These are phyloP conservation scores for Gaertneriomyces semiglobifer DNA, from an alignment of 192 early-diverging fungal species.

Conservation along the genomic window DNA sequence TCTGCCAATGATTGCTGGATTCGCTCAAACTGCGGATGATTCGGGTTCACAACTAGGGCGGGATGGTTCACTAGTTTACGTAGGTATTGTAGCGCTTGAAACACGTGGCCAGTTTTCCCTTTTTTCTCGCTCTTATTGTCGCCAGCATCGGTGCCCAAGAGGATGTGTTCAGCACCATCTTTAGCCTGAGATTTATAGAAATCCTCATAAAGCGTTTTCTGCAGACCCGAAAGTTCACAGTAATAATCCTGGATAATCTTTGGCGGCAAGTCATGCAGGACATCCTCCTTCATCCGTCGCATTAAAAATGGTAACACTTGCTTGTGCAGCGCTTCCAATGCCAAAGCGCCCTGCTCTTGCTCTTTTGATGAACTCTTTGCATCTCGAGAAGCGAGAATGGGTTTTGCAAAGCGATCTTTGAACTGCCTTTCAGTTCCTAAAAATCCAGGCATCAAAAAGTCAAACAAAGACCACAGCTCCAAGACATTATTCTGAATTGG, in stretches of 20 bases:
- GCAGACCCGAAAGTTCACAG: conserved; percentile 88
- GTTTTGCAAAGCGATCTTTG: conserved; percentile 89
- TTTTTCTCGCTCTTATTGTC: conserved; percentile 39
- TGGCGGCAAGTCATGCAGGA: conserved; percentile 91
- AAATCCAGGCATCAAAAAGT: conserved; percentile 98
- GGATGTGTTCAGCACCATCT: conserved; percentile 26
- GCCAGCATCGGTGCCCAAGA: conserved; percentile 27
- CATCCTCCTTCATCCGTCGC: conserved; percentile 96
- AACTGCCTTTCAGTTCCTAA: conserved; percentile 92
- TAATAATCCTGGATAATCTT: conserved; percentile 99
- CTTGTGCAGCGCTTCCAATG: conserved; percentile 90
- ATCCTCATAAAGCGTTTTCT: conserved; percentile 89
- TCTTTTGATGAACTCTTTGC: conserved; percentile 66
- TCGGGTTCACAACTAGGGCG: conserved; percentile 73
- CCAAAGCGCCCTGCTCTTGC: conserved; percentile 69
- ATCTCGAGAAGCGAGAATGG: conserved; percentile 86
- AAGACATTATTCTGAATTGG: conserved; percentile 98
- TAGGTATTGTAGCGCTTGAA: conserved; percentile 97
- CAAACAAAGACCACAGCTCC: conserved; percentile 97
- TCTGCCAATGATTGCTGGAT: conserved; percentile 60
- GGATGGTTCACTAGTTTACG: conserved; percentile 96
- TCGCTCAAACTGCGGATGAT: conserved; percentile 77
- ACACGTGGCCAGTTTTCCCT: conserved; percentile 67
- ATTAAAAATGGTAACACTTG: conserved; percentile 95
- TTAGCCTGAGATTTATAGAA: conserved; percentile 70